Evolutionary conservation across 2,329 filamentous ascomycete genomes (phyloP).

Genomic region (Colletotrichum sp.): DNA sequence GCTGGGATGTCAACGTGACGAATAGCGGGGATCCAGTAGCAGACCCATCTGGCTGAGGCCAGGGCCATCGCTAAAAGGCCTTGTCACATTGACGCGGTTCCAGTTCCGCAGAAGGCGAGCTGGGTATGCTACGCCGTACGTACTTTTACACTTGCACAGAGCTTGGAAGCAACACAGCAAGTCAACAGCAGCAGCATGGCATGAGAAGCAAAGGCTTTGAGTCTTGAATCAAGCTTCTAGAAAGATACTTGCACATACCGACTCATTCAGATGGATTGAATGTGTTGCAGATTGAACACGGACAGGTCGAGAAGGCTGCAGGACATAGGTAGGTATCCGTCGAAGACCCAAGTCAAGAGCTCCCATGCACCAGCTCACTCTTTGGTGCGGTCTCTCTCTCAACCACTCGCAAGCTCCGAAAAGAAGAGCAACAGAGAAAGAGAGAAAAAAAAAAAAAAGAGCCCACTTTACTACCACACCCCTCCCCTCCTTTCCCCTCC

Average conservation of each 20-base stretch:
- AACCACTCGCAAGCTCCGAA: slow-evolving; percentile 19
- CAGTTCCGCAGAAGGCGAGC: background rate
- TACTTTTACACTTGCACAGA: background rate
- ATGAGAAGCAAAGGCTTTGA: background rate
- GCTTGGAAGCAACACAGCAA: background rate
- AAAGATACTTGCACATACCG: background rate
- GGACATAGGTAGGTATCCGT: background rate
- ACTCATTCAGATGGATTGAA: background rate
- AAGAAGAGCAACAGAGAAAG: slow-evolving; percentile 4
- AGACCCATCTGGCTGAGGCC: background rate
- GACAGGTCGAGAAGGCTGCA: background rate
- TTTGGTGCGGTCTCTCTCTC: background rate
- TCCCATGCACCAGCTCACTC: background rate
- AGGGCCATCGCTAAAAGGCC: background rate
- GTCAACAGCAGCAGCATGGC: background rate
- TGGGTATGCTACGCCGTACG: background rate
- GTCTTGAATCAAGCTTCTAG: background rate
- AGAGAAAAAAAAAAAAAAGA: background rate
- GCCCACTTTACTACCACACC: background rate
- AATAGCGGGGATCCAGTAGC: slow-evolving; percentile 7
- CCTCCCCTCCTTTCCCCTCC: background rate
- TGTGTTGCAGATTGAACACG: background rate
- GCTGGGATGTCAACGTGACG: slow-evolving; percentile 19
- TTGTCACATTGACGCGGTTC: slow-evolving; percentile 2
- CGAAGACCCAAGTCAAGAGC: background rate